A percentile compares a stretch with the other conserved stretches of the same genome.
Evolutionary conservation across 2,329 filamentous ascomycete species (phyloP).

Genomic region (Microdochium bolleyi): DNA sequence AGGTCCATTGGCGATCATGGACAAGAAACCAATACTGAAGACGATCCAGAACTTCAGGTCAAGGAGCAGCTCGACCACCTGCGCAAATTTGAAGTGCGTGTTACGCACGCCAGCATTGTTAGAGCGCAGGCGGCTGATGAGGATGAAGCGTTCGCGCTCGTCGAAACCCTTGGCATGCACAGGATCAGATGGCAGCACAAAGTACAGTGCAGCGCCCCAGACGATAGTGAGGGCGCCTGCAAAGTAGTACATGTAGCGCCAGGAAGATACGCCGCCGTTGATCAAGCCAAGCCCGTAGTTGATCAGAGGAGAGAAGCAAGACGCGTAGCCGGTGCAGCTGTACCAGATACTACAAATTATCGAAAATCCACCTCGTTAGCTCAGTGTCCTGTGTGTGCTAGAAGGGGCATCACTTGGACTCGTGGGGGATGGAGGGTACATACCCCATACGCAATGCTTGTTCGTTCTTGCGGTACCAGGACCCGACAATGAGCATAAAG

Average conservation of each 20-base stretch:
- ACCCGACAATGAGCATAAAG: slow-evolving; percentile 50
- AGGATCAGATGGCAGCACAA: not conserved
- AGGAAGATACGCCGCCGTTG: slow-evolving; percentile 25
- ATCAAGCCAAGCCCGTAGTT: slow-evolving; percentile 39
- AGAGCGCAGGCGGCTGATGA: slow-evolving; percentile 8
- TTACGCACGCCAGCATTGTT: slow-evolving; percentile 11
- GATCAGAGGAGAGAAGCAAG: slow-evolving; percentile 34
- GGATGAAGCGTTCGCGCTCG: slow-evolving; percentile 6
- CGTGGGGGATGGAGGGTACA: slow-evolving; percentile 39
- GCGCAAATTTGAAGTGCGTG: slow-evolving; percentile 6
- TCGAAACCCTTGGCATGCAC: slow-evolving; percentile 3
- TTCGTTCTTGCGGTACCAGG: slow-evolving; percentile 55
- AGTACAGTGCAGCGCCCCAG: not conserved
- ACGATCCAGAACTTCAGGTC: slow-evolving; percentile 9
- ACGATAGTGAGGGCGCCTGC: slow-evolving; percentile 50
- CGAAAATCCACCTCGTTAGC: slow-evolving; percentile 24
- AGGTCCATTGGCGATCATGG: slow-evolving; percentile 18
- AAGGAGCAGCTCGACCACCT: slow-evolving; percentile 7
- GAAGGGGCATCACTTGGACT: too few species aligned
- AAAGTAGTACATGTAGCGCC: slow-evolving; percentile 33
- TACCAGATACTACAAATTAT: slow-evolving; percentile 23
- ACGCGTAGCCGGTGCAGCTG: slow-evolving; percentile 33
- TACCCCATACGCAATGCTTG: slow-evolving; percentile 50
- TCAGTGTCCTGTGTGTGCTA: too few species aligned
- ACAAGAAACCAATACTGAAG: slow-evolving; percentile 8